phyloP scores from a whole-genome alignment of 2,329 filamentous ascomycete genomes.

The Scolecobasidium constrictum region DNA sequence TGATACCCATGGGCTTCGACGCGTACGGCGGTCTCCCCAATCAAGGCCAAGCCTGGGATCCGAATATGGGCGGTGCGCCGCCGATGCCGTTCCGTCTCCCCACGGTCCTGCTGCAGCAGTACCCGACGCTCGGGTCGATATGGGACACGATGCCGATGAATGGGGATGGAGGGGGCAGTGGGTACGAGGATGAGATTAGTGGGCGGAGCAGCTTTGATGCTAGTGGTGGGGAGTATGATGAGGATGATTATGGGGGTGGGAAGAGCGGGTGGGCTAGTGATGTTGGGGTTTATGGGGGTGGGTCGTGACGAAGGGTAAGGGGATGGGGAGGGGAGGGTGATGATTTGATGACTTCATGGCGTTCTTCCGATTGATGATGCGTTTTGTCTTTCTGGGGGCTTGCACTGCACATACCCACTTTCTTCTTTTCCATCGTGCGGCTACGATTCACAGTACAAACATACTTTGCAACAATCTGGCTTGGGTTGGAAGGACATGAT shows the following conservation, averaged over 20 bases:
- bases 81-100: slow-evolving; percentile 58
- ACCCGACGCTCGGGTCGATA: slow-evolving; percentile 81
- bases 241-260: slow-evolving; percentile 36
- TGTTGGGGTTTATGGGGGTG: no score
- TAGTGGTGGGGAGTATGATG: slow-evolving; percentile 59
- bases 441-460: no score
- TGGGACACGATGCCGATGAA: slow-evolving; percentile 68
- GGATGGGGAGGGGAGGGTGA: no score
- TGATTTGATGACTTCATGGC: no score
- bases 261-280: slow-evolving; percentile 11
- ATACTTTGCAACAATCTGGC: no score
- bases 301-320: no score
- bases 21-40: slow-evolving; percentile 1
- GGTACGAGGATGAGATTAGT: slow-evolving; percentile 59
- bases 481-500: no score
- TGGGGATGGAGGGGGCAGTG: slow-evolving; percentile 26
- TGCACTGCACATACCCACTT: no score
- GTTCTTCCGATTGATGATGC: no score
- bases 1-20: slow-evolving; percentile 25
- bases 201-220: slow-evolving; percentile 74
- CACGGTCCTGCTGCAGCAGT: slow-evolving; percentile 78
- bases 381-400: no score
- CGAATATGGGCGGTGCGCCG: slow-evolving; percentile 24
- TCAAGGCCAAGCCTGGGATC: slow-evolving; percentile 16
- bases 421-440: no score